Base-by-base conservation (phyloP, 2,329 filamentous ascomycete genomes). In the Verticillium klebahnii region DNA sequence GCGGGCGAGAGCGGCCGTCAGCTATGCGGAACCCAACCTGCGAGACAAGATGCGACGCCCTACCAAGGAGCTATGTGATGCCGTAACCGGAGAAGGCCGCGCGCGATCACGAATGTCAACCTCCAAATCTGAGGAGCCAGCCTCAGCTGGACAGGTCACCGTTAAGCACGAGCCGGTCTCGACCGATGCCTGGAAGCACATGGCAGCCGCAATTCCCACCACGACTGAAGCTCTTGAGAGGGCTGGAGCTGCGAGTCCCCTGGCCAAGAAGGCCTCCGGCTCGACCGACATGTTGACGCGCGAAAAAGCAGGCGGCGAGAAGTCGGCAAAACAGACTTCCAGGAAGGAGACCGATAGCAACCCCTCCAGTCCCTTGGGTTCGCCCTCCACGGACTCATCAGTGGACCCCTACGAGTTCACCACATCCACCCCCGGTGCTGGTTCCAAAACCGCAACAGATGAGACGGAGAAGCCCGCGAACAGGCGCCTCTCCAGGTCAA, bases 41-140 rank as follows among this genome's bases (percentile, higher is more conserved):
- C 84, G 89, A 64, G 89, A 89, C 70, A 95, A 95, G 77, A 93
- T 95, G 91, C 85, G 91, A 62, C 84, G 91, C 63, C 90, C 91
- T 25, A 90, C 89, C 1, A 91, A 91, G 70, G 86, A 91, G 66
- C 75, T 93, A 11, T 85, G 89, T 39, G 90, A 93, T 72, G 91
- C 90, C 1, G 90, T 94, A 15, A 76, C 83, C 12, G 86, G 84
- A n/a, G 84, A 89, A 67, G 83, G 82, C 36, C 87, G 82, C 69
- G 78, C 81, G 62, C 69, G 73, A 57, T 62, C 80, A 66, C 71
- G 78, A 58, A 74, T 77, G 60, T 75, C 73, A 29, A 82, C 78
- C 64, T 75, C 69, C 45, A 69, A 70, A 60, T 61, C 66, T 34
- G 71, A 73, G 29, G 72, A 73, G 9, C 61, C 61, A 36, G 64